A percentile compares a stretch with the other conserved stretches of the same genome.
Conservation (phyloP, 225 moss, liverwort and hornwort species). For the Neckera pumila region DNA sequence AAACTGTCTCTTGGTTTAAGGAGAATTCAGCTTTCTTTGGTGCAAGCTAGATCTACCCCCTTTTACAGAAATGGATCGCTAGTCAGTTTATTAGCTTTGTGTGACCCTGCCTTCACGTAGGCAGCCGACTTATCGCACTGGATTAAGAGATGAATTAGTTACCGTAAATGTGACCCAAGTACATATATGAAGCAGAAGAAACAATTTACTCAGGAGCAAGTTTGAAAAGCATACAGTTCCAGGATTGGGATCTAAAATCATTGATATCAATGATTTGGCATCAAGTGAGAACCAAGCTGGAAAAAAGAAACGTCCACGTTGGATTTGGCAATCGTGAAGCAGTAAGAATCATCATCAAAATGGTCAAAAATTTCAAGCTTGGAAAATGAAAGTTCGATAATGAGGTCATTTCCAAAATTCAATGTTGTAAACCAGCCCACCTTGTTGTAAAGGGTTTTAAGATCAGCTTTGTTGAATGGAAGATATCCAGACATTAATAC, state of each 20-base stretch:
- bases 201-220: background rate
- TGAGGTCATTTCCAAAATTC: background rate
- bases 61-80: background rate
- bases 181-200: background rate
- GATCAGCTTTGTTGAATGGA: slow-evolving; percentile 77
- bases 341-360: background rate
- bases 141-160: background rate
- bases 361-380: background rate
- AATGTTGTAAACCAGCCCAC: slow-evolving; percentile 3
- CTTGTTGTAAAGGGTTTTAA: slow-evolving; percentile 70
- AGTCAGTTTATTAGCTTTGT: background rate
- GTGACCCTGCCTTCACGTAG: background rate
- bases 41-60: background rate
- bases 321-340: slow-evolving; percentile 38
- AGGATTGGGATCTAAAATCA: slow-evolving; percentile 67
- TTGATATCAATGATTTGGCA: slow-evolving; percentile 49
- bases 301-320: slow-evolving; percentile 50
- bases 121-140: background rate
- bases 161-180: background rate
- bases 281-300: slow-evolving; percentile 73
- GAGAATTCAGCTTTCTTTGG: background rate
- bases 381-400: background rate
- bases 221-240: slow-evolving; percentile 38
- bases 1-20: too few relatives aligned
- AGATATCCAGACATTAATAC: slow-evolving; percentile 91